Conservation (phyloP, 2,329 filamentous ascomycete species). For the Phaeosphaeria sp. region DNA sequence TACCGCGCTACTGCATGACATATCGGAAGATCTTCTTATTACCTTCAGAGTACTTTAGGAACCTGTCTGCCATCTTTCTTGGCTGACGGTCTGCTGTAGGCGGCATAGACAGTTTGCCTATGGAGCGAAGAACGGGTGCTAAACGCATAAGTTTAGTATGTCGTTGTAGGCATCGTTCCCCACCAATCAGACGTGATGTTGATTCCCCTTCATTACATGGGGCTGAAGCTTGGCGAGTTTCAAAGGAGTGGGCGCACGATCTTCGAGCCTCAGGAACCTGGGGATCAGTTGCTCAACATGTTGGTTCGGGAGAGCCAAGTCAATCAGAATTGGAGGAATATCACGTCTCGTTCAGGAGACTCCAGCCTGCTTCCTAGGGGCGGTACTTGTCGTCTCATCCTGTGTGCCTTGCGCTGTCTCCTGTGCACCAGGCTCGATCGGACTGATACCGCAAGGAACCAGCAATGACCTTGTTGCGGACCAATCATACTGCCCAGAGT, state of each 20-base stretch:
- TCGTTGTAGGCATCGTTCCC: conserved; percentile 20
- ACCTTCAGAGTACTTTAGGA: too few relatives aligned
- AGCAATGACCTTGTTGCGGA: neutral
- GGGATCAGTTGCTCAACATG: conserved; percentile 8
- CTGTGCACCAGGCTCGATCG: neutral
- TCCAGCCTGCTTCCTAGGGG: neutral
- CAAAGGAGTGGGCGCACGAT: conserved; percentile 26
- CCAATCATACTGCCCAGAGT: neutral
- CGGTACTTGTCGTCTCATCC: neutral
- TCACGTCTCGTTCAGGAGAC: neutral
- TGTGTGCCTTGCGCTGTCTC: neutral
- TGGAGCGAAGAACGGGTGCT: conserved; percentile 29
- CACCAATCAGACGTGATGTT: neutral
- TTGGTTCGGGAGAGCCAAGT: neutral
- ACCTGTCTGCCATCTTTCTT: neutral
- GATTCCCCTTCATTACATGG: conserved; percentile 6
- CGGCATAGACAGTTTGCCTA: neutral
- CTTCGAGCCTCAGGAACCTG: conserved; percentile 6
- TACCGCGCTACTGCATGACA: too few relatives aligned
- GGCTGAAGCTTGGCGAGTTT: conserved; percentile 44
- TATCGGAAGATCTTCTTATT: too few relatives aligned
- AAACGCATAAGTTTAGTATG: conserved; percentile 48
- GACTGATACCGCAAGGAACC: neutral
- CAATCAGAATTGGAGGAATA: neutral
- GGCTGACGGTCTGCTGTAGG: neutral